Conservation (phyloP, 208 protist genomes). For the Leishmania aethiopica region DNA sequence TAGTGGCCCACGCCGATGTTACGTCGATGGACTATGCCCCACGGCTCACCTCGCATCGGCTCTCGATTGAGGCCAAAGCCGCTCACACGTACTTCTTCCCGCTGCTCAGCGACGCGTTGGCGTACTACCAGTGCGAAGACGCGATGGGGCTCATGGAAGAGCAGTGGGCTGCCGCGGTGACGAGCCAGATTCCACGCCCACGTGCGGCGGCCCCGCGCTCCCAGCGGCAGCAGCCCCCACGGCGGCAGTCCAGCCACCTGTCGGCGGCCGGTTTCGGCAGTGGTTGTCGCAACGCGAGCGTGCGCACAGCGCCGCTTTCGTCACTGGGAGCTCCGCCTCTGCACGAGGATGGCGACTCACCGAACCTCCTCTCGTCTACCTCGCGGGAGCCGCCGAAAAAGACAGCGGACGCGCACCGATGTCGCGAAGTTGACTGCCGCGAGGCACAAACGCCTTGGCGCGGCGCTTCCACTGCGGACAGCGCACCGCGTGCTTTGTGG, state of each 20-base stretch:
- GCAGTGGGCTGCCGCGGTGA: conserved; percentile 39
- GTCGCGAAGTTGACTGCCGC: background rate
- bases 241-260: background rate
- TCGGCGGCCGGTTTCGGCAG: background rate
- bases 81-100: conserved; percentile 67
- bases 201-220: background rate
- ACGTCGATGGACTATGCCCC: conserved; percentile 76
- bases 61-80: conserved; percentile 65
- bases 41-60: conserved; percentile 56
- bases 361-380: background rate
- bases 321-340: background rate
- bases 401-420: background rate
- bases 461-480: background rate
- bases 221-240: background rate
- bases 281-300: background rate
- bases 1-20: conserved; percentile 62
- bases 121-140: conserved; percentile 58
- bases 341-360: background rate
- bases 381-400: background rate
- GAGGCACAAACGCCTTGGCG: background rate
- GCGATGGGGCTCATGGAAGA: conserved; percentile 41
- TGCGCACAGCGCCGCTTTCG: background rate
- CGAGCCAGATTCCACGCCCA: conserved; percentile 31
- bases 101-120: conserved; percentile 42
- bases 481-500: background rate